Evolutionary conservation across 1,139 yeast species (phyloP), one percentile per base, ranked within the genome.

Genomic region (Protomyces inundatus): DNA sequence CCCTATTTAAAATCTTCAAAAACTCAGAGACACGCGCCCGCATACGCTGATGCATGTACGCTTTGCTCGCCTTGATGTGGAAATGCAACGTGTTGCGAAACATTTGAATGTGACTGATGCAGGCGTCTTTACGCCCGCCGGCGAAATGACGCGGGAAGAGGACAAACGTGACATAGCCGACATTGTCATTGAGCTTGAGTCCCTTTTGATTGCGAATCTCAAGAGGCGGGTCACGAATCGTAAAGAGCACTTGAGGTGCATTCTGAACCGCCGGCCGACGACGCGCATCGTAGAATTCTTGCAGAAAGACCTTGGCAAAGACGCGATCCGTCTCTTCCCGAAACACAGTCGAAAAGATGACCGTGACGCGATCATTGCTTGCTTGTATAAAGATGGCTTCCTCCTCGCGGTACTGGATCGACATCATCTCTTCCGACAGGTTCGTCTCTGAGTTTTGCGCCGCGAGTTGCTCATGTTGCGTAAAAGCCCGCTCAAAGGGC

Each of bases 1-100:
- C 98, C 73, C 99, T 84, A 80, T 95, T 93, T 78, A 93, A 84
- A 55, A 95, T 93, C 81, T 93, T 93, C 74, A 91, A 83, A 79
- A 91, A 93, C 72, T 95, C 95, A 70, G 87, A 85, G 51, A 93
- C 98, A 71, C 98, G 84, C 77, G 81, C 89, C 77, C 99, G 85
- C 98, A 93, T 93, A 81, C 99, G 85, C 65, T 97, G 90, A 77
- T 93, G 99, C 88, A 93, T 86, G 79, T 89, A 95, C 50, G 98
- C 98, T 81, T 93, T 93, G 67, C 97, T 90, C 76, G 97, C 91
- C 78, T 93, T 93, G 79, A 93, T 93, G 75, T 93, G 99, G 77
- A 91, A 93, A 76, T 93, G 98, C 87, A 93, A 91, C 77, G 91
- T 93, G 74, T 90, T 95, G 77, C 99, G 83, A 79, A 93, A 95